Evolutionary conservation across 2,329 filamentous ascomycete species (phyloP), one percentile per base, ranked within the genome.

Genomic region (Penicillium sp.): DNA sequence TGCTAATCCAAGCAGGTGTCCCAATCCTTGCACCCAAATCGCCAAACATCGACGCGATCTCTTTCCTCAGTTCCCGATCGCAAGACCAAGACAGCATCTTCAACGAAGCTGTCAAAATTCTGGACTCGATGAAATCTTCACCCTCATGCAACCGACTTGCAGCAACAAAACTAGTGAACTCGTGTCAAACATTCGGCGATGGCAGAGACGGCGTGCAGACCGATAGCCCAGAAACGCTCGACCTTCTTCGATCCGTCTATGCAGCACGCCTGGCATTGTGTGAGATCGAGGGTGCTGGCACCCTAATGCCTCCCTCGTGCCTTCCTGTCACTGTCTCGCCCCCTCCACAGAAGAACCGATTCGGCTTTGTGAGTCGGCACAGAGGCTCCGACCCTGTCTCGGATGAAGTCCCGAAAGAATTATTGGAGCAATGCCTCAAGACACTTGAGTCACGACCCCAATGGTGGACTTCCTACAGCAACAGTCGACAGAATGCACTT

Each of bases 381-480:
- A 69, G 57, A 57, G 50, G 62, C 61, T 58, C 50, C 51, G 62
- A 58, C 12, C 57, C 50, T 33, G 56, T 33, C 10, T 42, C 33
- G 13, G 63, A 71, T 13, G 23, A 61, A 4, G 46, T 69, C 5
- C 29, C 68, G 7, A 56, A 60, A 27, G 63, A 72, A 27, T 50
- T 72, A 19, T 62, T 86, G 25, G 75, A 78, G 46, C 65, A 73
- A 10, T 89, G 86, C 63, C 72, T 86, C 5, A 77, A 74, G 46
- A 79, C 79, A 5, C 71, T 89, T 1, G 80, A 82, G 46, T 78
- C 79, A 19, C 77, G 81, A 25, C 78, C 81, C 1, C 84, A 85
- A 45, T 82, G 79, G 69, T 89, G 86, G 85, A 86, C 80, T 1
- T 87, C 84, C 25, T 89, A 86, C 73, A 84, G 83, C 63, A 86